phyloP scores from a whole-genome alignment of 148 eudicot genomes.

The Tetragonia tetragonoides region DNA sequence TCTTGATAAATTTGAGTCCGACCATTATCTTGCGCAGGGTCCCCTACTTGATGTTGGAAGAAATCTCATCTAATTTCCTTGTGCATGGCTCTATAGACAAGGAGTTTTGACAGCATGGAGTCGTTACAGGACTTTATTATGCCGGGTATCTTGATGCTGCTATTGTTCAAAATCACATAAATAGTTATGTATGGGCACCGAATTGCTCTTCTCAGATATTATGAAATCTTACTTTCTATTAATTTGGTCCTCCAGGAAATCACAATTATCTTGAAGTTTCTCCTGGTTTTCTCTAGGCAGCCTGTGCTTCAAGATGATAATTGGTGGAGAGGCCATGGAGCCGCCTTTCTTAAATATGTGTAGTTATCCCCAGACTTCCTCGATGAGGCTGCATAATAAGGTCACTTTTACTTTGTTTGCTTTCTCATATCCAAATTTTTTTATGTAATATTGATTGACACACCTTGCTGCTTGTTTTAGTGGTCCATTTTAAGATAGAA shows the following conservation, averaged over 20 bases:
- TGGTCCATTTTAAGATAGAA: too few relatives aligned
- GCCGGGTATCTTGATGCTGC: slow-evolving; percentile 29
- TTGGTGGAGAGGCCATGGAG: slow-evolving; percentile 92
- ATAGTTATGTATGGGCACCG: neutral
- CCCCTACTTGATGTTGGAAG: slow-evolving; percentile 82
- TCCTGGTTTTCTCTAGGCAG: slow-evolving; percentile 36
- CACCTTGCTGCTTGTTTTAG: too few relatives aligned
- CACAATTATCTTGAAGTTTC: slow-evolving; percentile 13
- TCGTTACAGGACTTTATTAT: slow-evolving; percentile 54
- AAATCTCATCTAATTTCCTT: slow-evolving; percentile 66
- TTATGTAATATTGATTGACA: too few relatives aligned
- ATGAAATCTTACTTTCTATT: neutral
- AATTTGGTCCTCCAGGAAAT: neutral
- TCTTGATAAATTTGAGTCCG: slow-evolving; percentile 6
- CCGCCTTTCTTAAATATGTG: slow-evolving; percentile 60
- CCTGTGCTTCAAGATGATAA: slow-evolving; percentile 79
- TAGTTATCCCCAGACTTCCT: slow-evolving; percentile 51
- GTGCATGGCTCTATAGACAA: slow-evolving; percentile 82
- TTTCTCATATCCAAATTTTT: neutral
- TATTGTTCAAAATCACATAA: slow-evolving; percentile 14
- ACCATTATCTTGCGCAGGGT: slow-evolving; percentile 45
- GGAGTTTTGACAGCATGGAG: slow-evolving; percentile 69
- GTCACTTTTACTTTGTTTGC: slow-evolving; percentile 34
- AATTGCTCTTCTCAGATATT: neutral
- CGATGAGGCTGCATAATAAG: slow-evolving; percentile 58